Base-by-base conservation (phyloP, 2,329 filamentous ascomycete genomes). In the Pyrenophora teres region DNA sequence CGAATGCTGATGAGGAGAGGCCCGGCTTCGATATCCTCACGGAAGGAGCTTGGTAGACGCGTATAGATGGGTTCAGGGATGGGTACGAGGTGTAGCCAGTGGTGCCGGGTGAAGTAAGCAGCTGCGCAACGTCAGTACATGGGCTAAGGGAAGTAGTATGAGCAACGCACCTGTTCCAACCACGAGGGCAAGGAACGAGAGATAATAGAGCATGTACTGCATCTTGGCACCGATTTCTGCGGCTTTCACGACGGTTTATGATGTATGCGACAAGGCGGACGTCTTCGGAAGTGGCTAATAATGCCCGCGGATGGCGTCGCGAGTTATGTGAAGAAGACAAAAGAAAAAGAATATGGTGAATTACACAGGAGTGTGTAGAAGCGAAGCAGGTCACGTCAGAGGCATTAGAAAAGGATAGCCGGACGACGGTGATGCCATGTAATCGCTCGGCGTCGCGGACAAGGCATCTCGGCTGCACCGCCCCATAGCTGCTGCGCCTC, bases 1-100 rank as follows among this genome's bases (percentile, higher is more conserved):
- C 89, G 72, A 99, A 99, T 47, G 87, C 89, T 48, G 82, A 83
- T 54, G 89, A 93, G 36, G 87, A 88, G 23, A 99, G 83, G 16
- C 94, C 94, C 94, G 13, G 89, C 87, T 74, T 97, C 93, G 52
- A 94, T 87, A 76, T 99, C 94, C 61, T 83, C 86, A 37, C 86
- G 80, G 77, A 97, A 99, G 42, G 83, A 86, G 13, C 81, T 81
- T 0, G 91, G 90, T 1, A 97, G 83, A 27, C 85, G 87, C 45
- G 87, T 81, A 78, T 97, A 97, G 64, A 90, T 76, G 72, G 87
- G 87, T 56, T 76, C 73, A 33, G 82, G 77, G 67, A 78, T 80
- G 3, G 87, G 86, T 40, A 96, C 75, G 61, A 83, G 79, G 50
- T 83, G 86, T 38, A 88, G 77, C 94, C 94, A 97, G 76, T 81